A percentile compares a stretch with the other conserved stretches of the same genome.
phyloP scores from a whole-genome alignment of 768 basidiomycete genomes.

The Pleurotus ostreatus region DNA sequence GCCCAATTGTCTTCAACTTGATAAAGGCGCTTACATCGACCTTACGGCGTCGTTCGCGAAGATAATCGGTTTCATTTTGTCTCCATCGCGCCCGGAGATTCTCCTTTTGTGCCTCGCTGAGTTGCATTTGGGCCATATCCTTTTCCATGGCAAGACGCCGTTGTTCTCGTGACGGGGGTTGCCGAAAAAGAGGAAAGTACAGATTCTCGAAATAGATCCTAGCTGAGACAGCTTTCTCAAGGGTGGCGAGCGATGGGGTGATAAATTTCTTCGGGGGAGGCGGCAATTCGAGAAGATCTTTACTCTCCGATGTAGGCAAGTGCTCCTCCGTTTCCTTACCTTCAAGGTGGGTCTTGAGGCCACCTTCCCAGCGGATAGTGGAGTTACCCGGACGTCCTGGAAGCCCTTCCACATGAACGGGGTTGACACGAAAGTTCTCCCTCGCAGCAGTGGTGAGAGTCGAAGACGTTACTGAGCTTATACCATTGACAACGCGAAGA shows the following conservation, averaged over 20 bases:
- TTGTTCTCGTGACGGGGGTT: slow-evolving; percentile 82
- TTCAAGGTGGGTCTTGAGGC: slow-evolving; percentile 65
- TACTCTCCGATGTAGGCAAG: slow-evolving; percentile 25
- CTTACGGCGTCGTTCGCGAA: slow-evolving; percentile 79
- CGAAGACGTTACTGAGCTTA: slow-evolving; percentile 66
- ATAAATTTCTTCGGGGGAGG: slow-evolving; percentile 52
- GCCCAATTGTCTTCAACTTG: slow-evolving; percentile 91
- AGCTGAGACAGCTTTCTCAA: slow-evolving; percentile 91
- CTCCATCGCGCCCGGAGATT: slow-evolving; percentile 71
- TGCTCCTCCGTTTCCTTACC: slow-evolving; percentile 55
- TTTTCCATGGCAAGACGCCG: slow-evolving; percentile 82
- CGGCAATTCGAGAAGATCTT: slow-evolving; percentile 25
- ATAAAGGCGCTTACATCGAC: slow-evolving; percentile 83
- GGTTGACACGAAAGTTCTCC: slow-evolving; percentile 54
- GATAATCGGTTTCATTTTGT: slow-evolving; percentile 85
- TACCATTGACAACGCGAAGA: slow-evolving; percentile 78
- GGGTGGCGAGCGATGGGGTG: slow-evolving; percentile 81
- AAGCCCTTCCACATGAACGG: slow-evolving; percentile 43
- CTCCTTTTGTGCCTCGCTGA: slow-evolving; percentile 69
- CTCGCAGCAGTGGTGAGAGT: slow-evolving; percentile 71
- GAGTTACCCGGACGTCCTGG: slow-evolving; percentile 56
- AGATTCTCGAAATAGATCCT: slow-evolving; percentile 93
- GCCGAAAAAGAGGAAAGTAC: slow-evolving; percentile 82
- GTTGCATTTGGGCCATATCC: slow-evolving; percentile 74
- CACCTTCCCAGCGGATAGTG: slow-evolving; percentile 55